phyloP scores from a whole-genome alignment of 148 eudicot species.

The Beta vulgaris region DNA sequence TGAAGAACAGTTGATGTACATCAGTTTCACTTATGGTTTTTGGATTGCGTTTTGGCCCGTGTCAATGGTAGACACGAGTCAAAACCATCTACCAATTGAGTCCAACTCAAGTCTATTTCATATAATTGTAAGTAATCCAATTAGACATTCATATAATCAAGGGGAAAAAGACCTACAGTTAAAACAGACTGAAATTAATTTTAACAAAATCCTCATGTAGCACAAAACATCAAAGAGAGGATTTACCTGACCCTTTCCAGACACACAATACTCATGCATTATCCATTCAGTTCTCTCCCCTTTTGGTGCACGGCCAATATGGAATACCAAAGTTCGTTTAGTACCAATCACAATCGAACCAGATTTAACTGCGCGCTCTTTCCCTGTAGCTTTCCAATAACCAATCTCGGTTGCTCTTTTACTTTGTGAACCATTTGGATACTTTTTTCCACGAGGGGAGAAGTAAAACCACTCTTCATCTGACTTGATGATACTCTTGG shows the following conservation, averaged over 20 bases:
- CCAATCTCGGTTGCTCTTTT: slow-evolving; percentile 84
- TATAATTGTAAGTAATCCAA: too few species aligned
- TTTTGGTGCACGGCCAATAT: slow-evolving; percentile 83
- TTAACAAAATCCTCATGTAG: too few species aligned
- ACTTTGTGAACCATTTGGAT: slow-evolving; percentile 82
- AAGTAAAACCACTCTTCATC: slow-evolving; percentile 93
- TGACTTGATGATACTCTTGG: slow-evolving; percentile 62
- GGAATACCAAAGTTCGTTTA: slow-evolving; percentile 85
- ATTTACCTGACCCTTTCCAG: slow-evolving; percentile 59
- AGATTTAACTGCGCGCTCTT: slow-evolving; percentile 71
- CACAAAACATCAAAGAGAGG: neutral
- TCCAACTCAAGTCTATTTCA: too few species aligned
- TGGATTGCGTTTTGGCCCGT: too few species aligned
- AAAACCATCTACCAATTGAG: too few species aligned
- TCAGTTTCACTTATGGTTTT: too few species aligned
- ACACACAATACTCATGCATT: slow-evolving; percentile 79
- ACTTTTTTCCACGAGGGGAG: slow-evolving; percentile 80
- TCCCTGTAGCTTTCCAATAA: slow-evolving; percentile 96
- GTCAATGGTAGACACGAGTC: too few species aligned
- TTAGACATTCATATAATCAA: too few species aligned
- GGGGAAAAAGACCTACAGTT: too few species aligned
- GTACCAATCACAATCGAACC: slow-evolving; percentile 64
- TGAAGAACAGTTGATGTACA: too few species aligned
- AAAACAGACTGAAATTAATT: too few species aligned
- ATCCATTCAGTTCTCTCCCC: slow-evolving; percentile 96